Percentiles rank a stretch among this genome's conserved stretches.
These are phyloP conservation scores for Cryoendolithus antarcticus DNA, from an alignment of 2,329 filamentous ascomycete species.

Conservation along the genomic window DNA sequence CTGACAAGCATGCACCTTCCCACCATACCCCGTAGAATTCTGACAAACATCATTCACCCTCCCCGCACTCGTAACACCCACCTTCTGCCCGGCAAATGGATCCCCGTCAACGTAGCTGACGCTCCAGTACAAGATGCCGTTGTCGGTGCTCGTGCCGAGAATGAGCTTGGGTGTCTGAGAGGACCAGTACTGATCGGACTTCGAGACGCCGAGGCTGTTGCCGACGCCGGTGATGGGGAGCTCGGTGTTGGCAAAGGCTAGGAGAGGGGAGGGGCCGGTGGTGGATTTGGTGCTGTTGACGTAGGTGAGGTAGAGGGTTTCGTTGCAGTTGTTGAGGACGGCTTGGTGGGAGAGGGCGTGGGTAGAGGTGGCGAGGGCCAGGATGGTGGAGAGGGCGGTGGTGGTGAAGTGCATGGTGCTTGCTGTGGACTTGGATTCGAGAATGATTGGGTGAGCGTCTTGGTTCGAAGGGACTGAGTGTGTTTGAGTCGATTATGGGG, in stretches of 20 bases:
- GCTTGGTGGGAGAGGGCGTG: constrained; percentile 7
- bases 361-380: constrained; percentile 7
- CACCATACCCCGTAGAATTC: constrained; percentile 7
- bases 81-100: constrained; percentile 12
- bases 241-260: constrained; percentile 11
- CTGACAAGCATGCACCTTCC: constrained; percentile 10
- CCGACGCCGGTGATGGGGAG: constrained; percentile 14
- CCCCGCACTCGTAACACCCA: constrained; percentile 11
- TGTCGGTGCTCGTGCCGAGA: constrained; percentile 13
- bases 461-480: background rate
- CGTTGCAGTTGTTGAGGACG: constrained; percentile 18
- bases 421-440: constrained; percentile 1
- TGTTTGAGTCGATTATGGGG: background rate
- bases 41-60: constrained; percentile 3
- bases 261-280: constrained; percentile 7
- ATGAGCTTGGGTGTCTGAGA: constrained; percentile 14
- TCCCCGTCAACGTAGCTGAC: constrained; percentile 16
- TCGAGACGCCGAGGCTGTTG: constrained; percentile 20
- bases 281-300: constrained; percentile 12
- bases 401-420: constrained; percentile 13
- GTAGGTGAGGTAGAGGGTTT: constrained; percentile 16
- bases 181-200: constrained; percentile 14
- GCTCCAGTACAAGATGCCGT: constrained; percentile 17
- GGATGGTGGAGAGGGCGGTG: constrained; percentile 3
- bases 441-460: background rate